phyloP scores from a whole-genome alignment of 2,329 filamentous ascomycete genomes.

The Nemania abortiva region DNA sequence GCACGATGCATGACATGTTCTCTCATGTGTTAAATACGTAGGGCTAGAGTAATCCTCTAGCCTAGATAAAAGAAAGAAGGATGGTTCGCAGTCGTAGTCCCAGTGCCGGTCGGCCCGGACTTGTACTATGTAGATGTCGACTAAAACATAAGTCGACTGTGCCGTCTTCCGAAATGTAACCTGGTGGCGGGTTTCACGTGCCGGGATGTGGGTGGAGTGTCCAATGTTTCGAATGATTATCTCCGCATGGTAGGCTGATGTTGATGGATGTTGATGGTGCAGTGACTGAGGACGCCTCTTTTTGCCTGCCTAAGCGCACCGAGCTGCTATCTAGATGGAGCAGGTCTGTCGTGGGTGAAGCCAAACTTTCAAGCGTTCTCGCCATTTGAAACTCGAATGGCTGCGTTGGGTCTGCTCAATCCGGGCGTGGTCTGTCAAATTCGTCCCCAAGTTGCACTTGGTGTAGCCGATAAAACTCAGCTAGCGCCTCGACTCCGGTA shows the following conservation, averaged over 20 bases:
- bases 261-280: too few species aligned
- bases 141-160: constrained; percentile 6
- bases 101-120: constrained; percentile 30
- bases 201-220: constrained; percentile 27
- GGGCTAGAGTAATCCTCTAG: background rate
- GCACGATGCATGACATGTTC: constrained; percentile 17
- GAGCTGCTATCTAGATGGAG: background rate
- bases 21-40: background rate
- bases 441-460: background rate
- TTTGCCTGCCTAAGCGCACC: constrained; percentile 18
- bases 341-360: too few species aligned
- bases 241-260: background rate
- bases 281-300: constrained; percentile 11
- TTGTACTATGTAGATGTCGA: background rate
- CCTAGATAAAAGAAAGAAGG: too few species aligned
- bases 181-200: constrained; percentile 13
- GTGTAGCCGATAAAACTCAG: constrained; percentile 11
- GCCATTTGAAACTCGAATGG: too few species aligned
- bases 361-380: background rate
- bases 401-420: too few species aligned
- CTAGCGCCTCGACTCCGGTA: constrained; percentile 9
- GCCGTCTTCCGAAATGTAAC: constrained; percentile 31
- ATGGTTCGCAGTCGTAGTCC: constrained; percentile 1
- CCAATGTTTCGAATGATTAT: constrained; percentile 2
- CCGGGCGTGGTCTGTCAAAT: background rate